Base-by-base conservation (phyloP, 352 stramenopile genomes). In the Peronosclerospora sorghi region DNA sequence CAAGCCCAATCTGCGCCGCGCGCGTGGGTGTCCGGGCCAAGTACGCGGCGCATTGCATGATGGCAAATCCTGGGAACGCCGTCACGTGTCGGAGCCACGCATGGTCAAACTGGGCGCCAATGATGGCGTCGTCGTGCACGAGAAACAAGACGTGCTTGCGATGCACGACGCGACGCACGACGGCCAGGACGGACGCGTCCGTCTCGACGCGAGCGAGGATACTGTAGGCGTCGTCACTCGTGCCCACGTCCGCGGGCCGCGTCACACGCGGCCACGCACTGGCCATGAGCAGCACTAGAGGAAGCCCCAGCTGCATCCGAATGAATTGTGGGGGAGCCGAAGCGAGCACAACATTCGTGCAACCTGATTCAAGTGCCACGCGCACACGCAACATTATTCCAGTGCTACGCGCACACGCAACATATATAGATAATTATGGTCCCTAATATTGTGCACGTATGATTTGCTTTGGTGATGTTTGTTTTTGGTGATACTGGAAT, bases 41-140 rank as follows among this genome's bases (percentile, higher is more conserved):
- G 52, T 84, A 88, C 2, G 50, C 53, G 7, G 67, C 56, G 39
- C 66, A 79, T 52, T 88, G 73, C 76, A 86, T 89, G 61, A 89
- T 85, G 21, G 73, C 75, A 41, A 89, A 89, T 36, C 73, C 76
- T 8, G 73, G 76, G 54, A 78, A 89, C 30, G 69, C 73, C 19
- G 76, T 75, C 45, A 86, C 73, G 21, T 62, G 51, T 19, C 71
- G 65, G 30, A 84, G 27, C 13, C 68, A 57, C 23, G 66, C 57
- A 41, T 86, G 66, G 47, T 85, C 67, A 28, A 86, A 89, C 60
- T 86, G 68, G 32, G 69, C 73, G 18, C 76, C 73, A 42, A 89
- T 89, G 49, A 86, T 85, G 27, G 69, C 81, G 37, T 78, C 43
- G 51, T 86, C 76, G 47, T 84, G 83, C n/a, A 86, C 49, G 28